phyloP scores from a whole-genome alignment of 2,329 filamentous ascomycete species.

The Trichoderma atroviride region DNA sequence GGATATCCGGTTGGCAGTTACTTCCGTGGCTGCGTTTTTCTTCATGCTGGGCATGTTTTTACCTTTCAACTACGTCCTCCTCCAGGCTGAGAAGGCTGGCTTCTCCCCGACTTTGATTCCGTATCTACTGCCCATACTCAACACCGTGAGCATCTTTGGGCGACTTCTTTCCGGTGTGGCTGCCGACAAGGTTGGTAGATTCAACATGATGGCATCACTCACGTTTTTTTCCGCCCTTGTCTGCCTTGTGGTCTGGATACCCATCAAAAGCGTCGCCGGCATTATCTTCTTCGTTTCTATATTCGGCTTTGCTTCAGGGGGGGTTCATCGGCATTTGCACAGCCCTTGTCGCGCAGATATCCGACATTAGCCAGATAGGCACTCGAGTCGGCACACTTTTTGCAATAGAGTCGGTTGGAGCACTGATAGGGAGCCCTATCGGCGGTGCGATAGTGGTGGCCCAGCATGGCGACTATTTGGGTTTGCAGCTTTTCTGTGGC shows the following conservation, averaged over 20 bases:
- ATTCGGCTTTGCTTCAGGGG: slow-evolving; percentile 69
- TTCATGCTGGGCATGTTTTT: slow-evolving; percentile 60
- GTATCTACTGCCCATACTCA: slow-evolving; percentile 61
- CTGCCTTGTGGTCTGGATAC: slow-evolving; percentile 53
- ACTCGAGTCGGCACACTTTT: slow-evolving; percentile 67
- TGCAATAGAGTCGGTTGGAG: slow-evolving; percentile 63
- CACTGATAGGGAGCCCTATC: slow-evolving; percentile 68
- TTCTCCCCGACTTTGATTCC: slow-evolving; percentile 46
- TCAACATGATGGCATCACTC: slow-evolving; percentile 55
- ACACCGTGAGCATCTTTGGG: slow-evolving; percentile 55
- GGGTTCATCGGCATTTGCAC: slow-evolving; percentile 66
- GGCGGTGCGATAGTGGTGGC: slow-evolving; percentile 61
- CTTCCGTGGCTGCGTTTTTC: slow-evolving; percentile 52
- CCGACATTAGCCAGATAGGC: slow-evolving; percentile 69
- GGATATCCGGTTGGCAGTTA: slow-evolving; percentile 50
- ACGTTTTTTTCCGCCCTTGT: slow-evolving; percentile 52
- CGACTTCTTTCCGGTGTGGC: slow-evolving; percentile 55
- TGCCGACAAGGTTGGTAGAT: slow-evolving; percentile 50
- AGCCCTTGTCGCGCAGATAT: slow-evolving; percentile 69
- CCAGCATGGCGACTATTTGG: slow-evolving; percentile 57
- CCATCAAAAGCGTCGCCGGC: slow-evolving; percentile 53
- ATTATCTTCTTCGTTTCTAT: slow-evolving; percentile 67
- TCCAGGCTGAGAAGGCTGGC: slow-evolving; percentile 51
- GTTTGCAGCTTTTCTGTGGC: slow-evolving; percentile 68
- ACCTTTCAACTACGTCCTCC: slow-evolving; percentile 56